Evolutionary conservation across 2,329 filamentous ascomycete species (phyloP).

Genomic region (Aspergillus japonicus): DNA sequence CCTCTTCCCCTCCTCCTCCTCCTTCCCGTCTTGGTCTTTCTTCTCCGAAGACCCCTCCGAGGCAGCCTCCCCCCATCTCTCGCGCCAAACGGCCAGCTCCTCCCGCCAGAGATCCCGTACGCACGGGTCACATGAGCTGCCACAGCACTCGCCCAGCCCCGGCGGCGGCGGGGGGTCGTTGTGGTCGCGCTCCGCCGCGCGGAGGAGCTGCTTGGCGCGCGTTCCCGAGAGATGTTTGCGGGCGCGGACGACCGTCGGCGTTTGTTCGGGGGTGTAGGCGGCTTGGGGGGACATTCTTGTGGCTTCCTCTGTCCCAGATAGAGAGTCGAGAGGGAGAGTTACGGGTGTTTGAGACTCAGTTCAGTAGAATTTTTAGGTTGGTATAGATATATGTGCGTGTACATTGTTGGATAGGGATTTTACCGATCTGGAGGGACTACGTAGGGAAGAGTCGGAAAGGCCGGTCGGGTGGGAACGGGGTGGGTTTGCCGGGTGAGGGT

Average conservation of each 20-base stretch:
- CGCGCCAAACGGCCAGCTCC: slow-evolving; percentile 35
- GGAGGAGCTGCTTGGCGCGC: slow-evolving; percentile 35
- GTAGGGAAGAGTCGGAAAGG: neutral
- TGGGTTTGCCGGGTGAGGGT: neutral
- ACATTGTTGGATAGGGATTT: neutral
- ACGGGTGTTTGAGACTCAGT: neutral
- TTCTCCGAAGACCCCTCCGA: slow-evolving; percentile 10
- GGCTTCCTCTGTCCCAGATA: neutral
- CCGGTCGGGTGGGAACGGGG: neutral
- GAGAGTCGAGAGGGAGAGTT: neutral
- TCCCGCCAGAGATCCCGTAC: slow-evolving; percentile 37
- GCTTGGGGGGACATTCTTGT: slow-evolving; percentile 18
- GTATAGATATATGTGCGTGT: too few relatives aligned
- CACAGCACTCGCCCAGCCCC: slow-evolving; percentile 35
- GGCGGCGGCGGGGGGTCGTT: slow-evolving; percentile 36
- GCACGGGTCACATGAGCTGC: slow-evolving; percentile 39
- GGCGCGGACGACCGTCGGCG: slow-evolving; percentile 31
- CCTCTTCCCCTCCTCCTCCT: slow-evolving; percentile 10
- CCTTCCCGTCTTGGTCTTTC: neutral
- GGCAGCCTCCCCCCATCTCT: slow-evolving; percentile 31
- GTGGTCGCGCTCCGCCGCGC: slow-evolving; percentile 28
- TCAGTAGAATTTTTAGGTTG: too few relatives aligned
- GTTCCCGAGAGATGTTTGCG: slow-evolving; percentile 28
- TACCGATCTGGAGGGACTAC: neutral
- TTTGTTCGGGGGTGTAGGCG: slow-evolving; percentile 25